Evolutionary conservation across 106 monocot species (phyloP), one percentile per base, ranked within the genome.

Genomic region (Dendrobium chrysotoxum): DNA sequence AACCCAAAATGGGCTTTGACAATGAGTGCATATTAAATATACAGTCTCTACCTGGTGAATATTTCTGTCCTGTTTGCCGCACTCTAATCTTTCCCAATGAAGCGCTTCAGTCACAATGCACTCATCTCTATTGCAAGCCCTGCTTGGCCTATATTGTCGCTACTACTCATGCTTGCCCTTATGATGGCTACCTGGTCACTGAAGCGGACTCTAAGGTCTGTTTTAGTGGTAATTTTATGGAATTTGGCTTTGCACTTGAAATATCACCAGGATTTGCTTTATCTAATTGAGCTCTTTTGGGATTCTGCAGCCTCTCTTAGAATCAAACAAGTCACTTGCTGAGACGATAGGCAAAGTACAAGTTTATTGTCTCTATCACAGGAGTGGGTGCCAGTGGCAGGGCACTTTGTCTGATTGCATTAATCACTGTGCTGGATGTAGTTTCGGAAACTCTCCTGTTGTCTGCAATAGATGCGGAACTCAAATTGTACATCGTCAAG

Each of bases 31-130:
- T 95, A 81, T 35, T 89, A 81, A 95, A 90, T 78, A 91, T 99
- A 35, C 92, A 92, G 78, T 89, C 98, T 11, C 91, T 99, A 47
- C 95, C 95, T 66, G 98, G 98, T 66, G 98, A 99, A 91, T 95
- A 95, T 76, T 99, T 99, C 82, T 99, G 98, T 65, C 95, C 98
- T 30, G 95, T 99, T n/a, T 99, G 98, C 35, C 91, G 98, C 39
- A 95, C 92, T 1, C 91, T 99, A 42, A 79, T 99, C 10, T 91
- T 89, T 70, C 98, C 98, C 15, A 88, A 81, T 66, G 98, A 99
- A 83, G 98, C 98, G 7, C 74, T 99, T 21, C 98, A 99, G 71
- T 54, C 92, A 39, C 94, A 91, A 26, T 99, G 98, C 86, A 95
- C 95, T 30, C 98, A 99, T 89, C 86, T 99, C 7, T 99, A 88